Evolutionary conservation across 2,329 filamentous ascomycete species (phyloP).

Genomic region (Botrytis fragariae): DNA sequence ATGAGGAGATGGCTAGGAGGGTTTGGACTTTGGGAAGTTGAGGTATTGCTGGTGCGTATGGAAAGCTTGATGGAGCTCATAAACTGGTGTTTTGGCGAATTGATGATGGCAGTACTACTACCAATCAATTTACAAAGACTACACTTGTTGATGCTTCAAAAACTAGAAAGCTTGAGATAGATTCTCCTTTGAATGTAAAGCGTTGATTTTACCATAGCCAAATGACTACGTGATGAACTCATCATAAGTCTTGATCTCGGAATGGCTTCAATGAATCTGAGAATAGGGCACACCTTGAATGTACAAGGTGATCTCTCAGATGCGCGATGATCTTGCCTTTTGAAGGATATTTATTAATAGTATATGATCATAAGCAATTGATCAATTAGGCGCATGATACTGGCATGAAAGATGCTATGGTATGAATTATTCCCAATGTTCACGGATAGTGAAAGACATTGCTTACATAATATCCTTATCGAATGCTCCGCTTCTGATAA

Average conservation of each 20-base stretch:
- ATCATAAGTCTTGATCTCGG: not conserved
- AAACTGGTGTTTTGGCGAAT: not conserved
- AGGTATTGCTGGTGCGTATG: not conserved
- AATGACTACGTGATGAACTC: not conserved
- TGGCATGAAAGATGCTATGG: not conserved
- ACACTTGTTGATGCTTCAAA: not conserved
- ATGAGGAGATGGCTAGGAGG: not conserved
- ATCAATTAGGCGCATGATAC: not conserved
- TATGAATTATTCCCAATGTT: not conserved
- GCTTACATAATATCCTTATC: conserved; percentile 17
- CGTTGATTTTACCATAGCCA: not conserved
- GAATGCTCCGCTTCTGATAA: conserved; percentile 16
- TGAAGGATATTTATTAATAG: not conserved
- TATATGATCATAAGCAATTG: not conserved
- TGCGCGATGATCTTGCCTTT: not conserved
- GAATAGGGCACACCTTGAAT: not conserved
- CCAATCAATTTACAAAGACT: not conserved
- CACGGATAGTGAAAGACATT: not conserved
- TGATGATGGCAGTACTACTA: not conserved
- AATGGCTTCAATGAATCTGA: not conserved
- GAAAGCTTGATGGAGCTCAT: not conserved
- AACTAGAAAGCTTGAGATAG: not conserved
- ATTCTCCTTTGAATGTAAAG: not conserved
- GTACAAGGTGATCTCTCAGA: not conserved
- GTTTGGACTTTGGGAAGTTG: not conserved